phyloP scores from a whole-genome alignment of 2,329 filamentous ascomycete genomes.

The Herpotrichia juniperi region DNA sequence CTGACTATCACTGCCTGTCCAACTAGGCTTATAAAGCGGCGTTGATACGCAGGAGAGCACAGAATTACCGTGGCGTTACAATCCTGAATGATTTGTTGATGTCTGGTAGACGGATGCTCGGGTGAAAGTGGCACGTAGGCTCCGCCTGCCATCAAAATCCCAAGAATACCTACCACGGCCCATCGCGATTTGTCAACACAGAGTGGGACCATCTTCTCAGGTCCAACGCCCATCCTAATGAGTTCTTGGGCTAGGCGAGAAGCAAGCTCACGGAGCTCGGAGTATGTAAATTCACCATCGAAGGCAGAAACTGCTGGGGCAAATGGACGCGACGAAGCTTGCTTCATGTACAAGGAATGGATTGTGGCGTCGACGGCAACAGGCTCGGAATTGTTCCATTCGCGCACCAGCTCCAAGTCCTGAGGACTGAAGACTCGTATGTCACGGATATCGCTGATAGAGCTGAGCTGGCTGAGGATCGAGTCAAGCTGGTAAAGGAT shows the following conservation, averaged over 20 bases:
- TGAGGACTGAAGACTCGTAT: constrained; percentile 33
- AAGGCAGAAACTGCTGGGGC: constrained; percentile 32
- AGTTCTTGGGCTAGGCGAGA: constrained; percentile 36
- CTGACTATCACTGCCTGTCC: constrained; percentile 24
- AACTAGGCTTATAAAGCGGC: constrained; percentile 22
- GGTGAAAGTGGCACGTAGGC: constrained; percentile 39
- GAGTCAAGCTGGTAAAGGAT: constrained; percentile 37
- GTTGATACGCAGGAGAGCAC: constrained; percentile 31
- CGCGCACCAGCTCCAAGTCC: constrained; percentile 27
- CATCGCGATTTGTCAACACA: constrained; percentile 46
- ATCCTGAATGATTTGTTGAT: constrained; percentile 34
- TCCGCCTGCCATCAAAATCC: constrained; percentile 41
- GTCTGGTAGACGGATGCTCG: constrained; percentile 31
- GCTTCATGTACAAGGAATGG: constrained; percentile 29
- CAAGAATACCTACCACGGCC: constrained; percentile 46
- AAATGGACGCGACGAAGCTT: constrained; percentile 22
- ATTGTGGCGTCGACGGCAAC: constrained; percentile 30
- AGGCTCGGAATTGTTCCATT: constrained; percentile 32
- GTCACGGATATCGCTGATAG: constrained; percentile 26
- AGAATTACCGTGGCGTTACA: constrained; percentile 33
- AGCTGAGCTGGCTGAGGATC: constrained; percentile 31
- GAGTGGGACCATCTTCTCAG: constrained; percentile 40
- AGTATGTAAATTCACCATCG: constrained; percentile 38
- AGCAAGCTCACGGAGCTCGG: constrained; percentile 27
- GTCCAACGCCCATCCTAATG: constrained; percentile 36